Conservation (phyloP, 306 rosid genomes). For the Mimosa pudica region DNA sequence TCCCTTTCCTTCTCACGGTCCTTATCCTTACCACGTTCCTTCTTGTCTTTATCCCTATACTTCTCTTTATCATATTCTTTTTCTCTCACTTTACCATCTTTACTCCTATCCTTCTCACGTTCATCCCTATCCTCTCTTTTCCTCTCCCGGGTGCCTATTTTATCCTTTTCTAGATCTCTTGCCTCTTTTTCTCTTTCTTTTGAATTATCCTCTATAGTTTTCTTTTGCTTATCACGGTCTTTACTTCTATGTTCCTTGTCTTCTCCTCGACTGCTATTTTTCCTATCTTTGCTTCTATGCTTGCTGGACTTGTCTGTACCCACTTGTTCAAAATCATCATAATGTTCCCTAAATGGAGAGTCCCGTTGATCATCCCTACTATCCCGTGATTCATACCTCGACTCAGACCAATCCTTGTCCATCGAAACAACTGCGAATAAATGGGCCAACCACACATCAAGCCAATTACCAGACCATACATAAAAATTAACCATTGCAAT, state of each 20-base stretch:
- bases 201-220: slow-evolving; percentile 48
- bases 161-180: slow-evolving; percentile 58
- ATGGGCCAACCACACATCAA: background rate
- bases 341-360: slow-evolving; percentile 44
- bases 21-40: slow-evolving; percentile 67
- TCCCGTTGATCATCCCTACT: slow-evolving; percentile 54
- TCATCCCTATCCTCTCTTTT: slow-evolving; percentile 80
- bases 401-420: slow-evolving; percentile 65
- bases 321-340: slow-evolving; percentile 48
- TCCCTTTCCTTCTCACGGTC: slow-evolving; percentile 66
- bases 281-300: slow-evolving; percentile 76
- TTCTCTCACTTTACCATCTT: slow-evolving; percentile 66
- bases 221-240: slow-evolving; percentile 61
- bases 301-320: slow-evolving; percentile 58
- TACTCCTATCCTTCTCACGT: slow-evolving; percentile 67
- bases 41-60: slow-evolving; percentile 63
- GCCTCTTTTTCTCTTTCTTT: slow-evolving; percentile 59
- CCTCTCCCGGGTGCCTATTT: slow-evolving; percentile 56
- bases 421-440: slow-evolving; percentile 38
- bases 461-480: background rate
- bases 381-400: slow-evolving; percentile 41
- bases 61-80: slow-evolving; percentile 73
- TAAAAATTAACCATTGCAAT: background rate
- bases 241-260: slow-evolving; percentile 72
- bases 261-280: slow-evolving; percentile 66